Evolutionary conservation across 2,329 filamentous ascomycete species (phyloP), one percentile per base, ranked within the genome.

Genomic region (Aureobasidium leucospermi): DNA sequence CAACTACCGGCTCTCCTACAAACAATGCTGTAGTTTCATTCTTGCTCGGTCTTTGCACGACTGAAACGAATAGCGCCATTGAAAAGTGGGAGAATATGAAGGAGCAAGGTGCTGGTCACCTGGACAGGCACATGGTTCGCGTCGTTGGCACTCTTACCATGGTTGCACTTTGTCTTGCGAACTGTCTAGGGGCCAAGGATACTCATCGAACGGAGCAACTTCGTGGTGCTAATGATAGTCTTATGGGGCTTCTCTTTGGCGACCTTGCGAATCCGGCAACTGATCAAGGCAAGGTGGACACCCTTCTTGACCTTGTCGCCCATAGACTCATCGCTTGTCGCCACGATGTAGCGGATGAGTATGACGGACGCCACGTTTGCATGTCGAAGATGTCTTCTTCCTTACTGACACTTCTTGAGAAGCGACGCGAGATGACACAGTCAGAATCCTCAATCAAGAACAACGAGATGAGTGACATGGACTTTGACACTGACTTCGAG

Each of bases 121-220:
- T 82, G 15, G 80, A 76, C 28, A 66, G 72, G 6, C 79, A 82
- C 59, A 76, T 80, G 66, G 67, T 81, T 62, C 78, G 78, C 39
- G 74, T 79, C 32, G 59, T 81, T n/a, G 70, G 71, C 6, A 78
- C 76, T n/a, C 72, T 80, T 47, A 80, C 77, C 65, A 71, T 79
- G 19, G 70, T 77, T 23, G 70, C 67, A 28, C 67, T 68, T 19
- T 79, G 52, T 69, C 69, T 68, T 61, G 66, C 62, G 19, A 64
- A 64, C 39, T 63, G 65, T 59, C 41, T 65, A n/a, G 49, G 45
- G 9, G 67, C 68, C 51, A 63, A 61, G 53, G 69, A 74, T 58
- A 46, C 28, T 7, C 61, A 64, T 23, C 66, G 67, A 38, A 63
- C 66, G 36, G 61, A 61, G n/a, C 64, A 68, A 13, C 62, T 76